phyloP scores from a whole-genome alignment of 805 yeast species.

The Citeromyces matritensis region DNA sequence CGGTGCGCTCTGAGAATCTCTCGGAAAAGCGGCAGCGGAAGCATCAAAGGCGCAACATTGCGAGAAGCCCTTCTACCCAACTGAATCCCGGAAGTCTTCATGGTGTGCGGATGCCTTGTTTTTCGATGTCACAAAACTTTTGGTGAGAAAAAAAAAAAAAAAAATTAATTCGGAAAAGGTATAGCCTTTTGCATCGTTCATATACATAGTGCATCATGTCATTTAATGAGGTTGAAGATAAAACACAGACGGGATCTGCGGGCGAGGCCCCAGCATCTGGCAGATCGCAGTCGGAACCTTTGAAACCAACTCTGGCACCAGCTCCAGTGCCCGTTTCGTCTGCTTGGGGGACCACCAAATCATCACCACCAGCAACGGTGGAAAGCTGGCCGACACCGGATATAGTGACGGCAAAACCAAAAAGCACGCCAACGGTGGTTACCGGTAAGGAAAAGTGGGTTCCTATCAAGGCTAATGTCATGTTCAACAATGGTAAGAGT shows the following conservation, averaged over 20 bases:
- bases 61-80: no score
- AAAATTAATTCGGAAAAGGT: no score
- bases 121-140: no score
- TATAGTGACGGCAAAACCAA: conserved; percentile 12
- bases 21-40: conserved; percentile 70
- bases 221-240: no score
- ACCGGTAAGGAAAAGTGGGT: conserved; percentile 55
- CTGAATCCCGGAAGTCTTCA: no score
- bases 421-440: conserved; percentile 6
- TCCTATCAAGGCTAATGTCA: conserved; percentile 47
- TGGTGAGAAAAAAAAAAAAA: no score
- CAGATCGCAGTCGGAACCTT: conserved; percentile 9
- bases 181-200: no score
- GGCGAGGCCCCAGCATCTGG: background rate
- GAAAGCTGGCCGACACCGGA: conserved; percentile 21
- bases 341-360: conserved; percentile 36
- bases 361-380: conserved; percentile 8
- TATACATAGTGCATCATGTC: no score
- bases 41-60: conserved; percentile 39
- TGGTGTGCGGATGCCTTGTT: no score
- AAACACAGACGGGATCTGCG: no score
- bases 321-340: conserved; percentile 50
- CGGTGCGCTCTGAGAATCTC: conserved; percentile 75
- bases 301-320: conserved; percentile 29
- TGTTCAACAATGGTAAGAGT: conserved; percentile 9